Base-by-base conservation (phyloP, 2,329 filamentous ascomycete species). In the Claviceps purpurea region DNA sequence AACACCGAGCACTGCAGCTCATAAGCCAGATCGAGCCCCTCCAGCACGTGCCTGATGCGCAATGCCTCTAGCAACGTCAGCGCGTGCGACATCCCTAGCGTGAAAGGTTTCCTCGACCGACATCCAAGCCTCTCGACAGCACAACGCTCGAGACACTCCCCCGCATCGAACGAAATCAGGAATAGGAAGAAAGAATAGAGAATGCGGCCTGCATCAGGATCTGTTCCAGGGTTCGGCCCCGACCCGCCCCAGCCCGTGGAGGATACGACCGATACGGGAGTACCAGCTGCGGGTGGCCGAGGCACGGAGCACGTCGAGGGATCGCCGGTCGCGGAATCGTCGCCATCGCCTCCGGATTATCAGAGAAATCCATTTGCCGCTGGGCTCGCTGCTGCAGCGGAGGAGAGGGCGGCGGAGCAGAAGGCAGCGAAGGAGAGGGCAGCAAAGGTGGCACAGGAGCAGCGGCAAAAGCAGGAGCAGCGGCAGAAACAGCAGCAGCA, bases 241-340 rank as follows among this genome's bases (percentile, higher is more conserved):
- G 50, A 54, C 42, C 42, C 42, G 1, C 43, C 42, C 7, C 45
- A 55, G 40, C 62, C 65, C 6, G 65, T 57, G 50, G 62, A 60
- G 39, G 71, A 74, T 58, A 65, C 72, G 10, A 64, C 66, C 54
- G 71, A 74, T 54, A 70, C 71, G 30, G 70, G 70, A 7, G 62
- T 71, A 39, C 56, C 59, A 30, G 57, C 58, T 22, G 52, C 60
- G 16, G 57, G 64, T 54, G 62, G 67, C 49, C 58, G 66, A 45
- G 65, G 66, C 48, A 61, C 68, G 43, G 66, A 65, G 39, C 61
- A 65, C 52, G 57, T 65, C 39, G 64, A 70, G 44, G 68, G 68
- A 54, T 65, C 66, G 6, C 50, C 54, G 3, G 52, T 50, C 1
- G 51, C 52, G 3, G 41, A 34, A 34, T 11, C 47, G 16, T 50